Percentiles rank a stretch among this genome's conserved stretches.
These are phyloP conservation scores for Scutellaria barbata DNA, from an alignment of 257 asterid species.

Conservation along the genomic window DNA sequence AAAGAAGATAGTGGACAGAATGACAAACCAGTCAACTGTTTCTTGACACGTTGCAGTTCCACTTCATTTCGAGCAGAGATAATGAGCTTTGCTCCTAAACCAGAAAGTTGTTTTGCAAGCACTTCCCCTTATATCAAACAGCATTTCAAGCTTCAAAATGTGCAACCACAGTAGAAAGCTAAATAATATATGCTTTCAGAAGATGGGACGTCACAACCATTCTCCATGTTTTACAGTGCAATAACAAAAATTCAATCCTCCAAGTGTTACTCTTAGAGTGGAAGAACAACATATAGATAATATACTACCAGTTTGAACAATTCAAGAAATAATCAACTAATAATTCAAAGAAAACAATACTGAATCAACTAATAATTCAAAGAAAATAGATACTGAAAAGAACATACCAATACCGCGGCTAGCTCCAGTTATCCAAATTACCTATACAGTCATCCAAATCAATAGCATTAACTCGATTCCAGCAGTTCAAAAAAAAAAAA, in stretches of 20 bases:
- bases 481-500: background rate
- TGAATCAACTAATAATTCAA: slow-evolving; percentile 1
- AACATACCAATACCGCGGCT: slow-evolving; percentile 95
- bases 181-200: background rate
- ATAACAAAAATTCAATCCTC: background rate
- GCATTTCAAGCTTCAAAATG: background rate
- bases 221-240: background rate
- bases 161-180: slow-evolving; percentile 22
- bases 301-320: background rate
- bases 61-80: slow-evolving; percentile 90
- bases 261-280: background rate
- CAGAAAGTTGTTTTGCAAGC: slow-evolving; percentile 90
- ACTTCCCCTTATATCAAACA: slow-evolving; percentile 66
- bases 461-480: background rate
- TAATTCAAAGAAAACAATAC: slow-evolving; percentile 3
- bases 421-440: slow-evolving; percentile 97
- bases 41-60: slow-evolving; percentile 83
- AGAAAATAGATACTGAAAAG: slow-evolving; percentile 16
- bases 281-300: slow-evolving; percentile 1
- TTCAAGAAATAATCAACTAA: background rate
- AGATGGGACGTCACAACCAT: background rate
- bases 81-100: slow-evolving; percentile 91
- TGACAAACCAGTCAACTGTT: slow-evolving; percentile 63
- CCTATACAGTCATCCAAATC: slow-evolving; percentile 51
- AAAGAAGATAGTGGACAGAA: slow-evolving; percentile 21